These are phyloP conservation scores for Phoma sp. DNA, from an alignment of 2,329 filamentous ascomycete species.

Conservation along the genomic window DNA sequence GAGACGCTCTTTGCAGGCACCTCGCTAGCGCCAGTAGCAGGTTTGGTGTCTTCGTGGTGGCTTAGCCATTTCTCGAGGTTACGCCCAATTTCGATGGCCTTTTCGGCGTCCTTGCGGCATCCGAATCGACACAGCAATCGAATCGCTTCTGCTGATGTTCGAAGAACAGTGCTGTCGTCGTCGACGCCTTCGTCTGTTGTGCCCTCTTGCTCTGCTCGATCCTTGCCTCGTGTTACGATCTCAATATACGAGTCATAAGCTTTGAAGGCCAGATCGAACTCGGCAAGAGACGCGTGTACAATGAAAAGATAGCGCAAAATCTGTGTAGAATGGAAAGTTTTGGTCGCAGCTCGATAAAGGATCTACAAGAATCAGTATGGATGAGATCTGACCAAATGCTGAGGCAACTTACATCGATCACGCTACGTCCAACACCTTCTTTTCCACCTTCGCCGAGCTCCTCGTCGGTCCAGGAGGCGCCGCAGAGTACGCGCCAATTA, in stretches of 20 bases:
- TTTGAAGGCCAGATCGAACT: constrained; percentile 90
- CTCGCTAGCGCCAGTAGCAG: constrained; percentile 33
- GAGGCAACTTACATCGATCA: constrained; percentile 65
- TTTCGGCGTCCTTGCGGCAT: constrained; percentile 74
- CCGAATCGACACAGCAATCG: constrained; percentile 84
- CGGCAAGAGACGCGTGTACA: constrained; percentile 83
- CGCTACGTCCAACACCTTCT: constrained; percentile 72
- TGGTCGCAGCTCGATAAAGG: constrained; percentile 87
- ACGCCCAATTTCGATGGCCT: constrained; percentile 72
- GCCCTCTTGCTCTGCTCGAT: constrained; percentile 76
- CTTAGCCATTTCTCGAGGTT: constrained; percentile 78
- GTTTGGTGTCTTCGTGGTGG: constrained; percentile 52
- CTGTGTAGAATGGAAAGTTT: constrained; percentile 92
- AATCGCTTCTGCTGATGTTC: constrained; percentile 81
- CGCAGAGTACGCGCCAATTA: constrained; percentile 86
- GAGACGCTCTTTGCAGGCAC: constrained; percentile 41
- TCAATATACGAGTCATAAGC: constrained; percentile 92
- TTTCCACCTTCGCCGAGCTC: constrained; percentile 85
- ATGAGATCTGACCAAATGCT: not conserved
- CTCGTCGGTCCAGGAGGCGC: constrained; percentile 77
- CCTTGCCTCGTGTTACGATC: constrained; percentile 83
- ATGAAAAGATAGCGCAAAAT: constrained; percentile 86
- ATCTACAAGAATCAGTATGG: constrained; percentile 57
- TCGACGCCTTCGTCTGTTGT: constrained; percentile 75
- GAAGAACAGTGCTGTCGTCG: constrained; percentile 75